Evolutionary conservation across 441 rosid genomes (phyloP).

Genomic region (Populus tomentosa): DNA sequence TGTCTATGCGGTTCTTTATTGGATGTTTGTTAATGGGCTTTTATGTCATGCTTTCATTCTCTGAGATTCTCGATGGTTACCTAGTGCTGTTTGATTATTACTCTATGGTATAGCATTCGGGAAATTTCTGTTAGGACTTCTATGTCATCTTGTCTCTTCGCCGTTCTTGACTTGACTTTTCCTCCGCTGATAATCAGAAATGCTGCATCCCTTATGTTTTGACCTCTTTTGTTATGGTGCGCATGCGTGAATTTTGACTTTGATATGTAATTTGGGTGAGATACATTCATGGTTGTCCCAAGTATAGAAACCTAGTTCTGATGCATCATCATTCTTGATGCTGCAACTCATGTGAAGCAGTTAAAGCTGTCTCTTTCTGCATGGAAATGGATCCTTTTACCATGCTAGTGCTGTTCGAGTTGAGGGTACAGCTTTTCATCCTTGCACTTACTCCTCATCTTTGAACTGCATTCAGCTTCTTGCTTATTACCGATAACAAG

Average conservation of each 20-base stretch:
- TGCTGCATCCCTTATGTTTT: slow-evolving; percentile 10
- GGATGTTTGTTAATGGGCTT: slow-evolving; percentile 9
- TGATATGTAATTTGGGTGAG: slow-evolving; percentile 2
- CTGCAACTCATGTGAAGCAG: slow-evolving; percentile 1
- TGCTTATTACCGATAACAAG: slow-evolving; percentile 9
- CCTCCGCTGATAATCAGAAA: slow-evolving; percentile 11
- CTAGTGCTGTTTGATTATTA: neutral
- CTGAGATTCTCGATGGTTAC: slow-evolving; percentile 7
- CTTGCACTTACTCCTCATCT: neutral
- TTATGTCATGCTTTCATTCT: slow-evolving; percentile 8
- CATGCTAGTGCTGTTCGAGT: slow-evolving; percentile 10
- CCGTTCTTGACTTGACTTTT: slow-evolving; percentile 11
- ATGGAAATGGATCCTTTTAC: slow-evolving; percentile 10
- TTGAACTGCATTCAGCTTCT: slow-evolving; percentile 15
- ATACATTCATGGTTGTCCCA: neutral
- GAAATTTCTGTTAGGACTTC: neutral
- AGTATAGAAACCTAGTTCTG: neutral
- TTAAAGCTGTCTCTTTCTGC: slow-evolving; percentile 12
- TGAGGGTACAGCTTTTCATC: slow-evolving; percentile 14
- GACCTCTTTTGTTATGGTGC: slow-evolving; percentile 4
- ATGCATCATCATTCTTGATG: neutral
- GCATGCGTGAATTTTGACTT: slow-evolving; percentile 4
- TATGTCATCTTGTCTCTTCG: slow-evolving; percentile 13
- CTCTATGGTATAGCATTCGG: neutral
- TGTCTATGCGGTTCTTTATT: slow-evolving; percentile 11